A percentile compares a stretch with the other conserved stretches of the same genome.
phyloP scores from a whole-genome alignment of 2,329 filamentous ascomycete species.

The Alternaria gaisen region DNA sequence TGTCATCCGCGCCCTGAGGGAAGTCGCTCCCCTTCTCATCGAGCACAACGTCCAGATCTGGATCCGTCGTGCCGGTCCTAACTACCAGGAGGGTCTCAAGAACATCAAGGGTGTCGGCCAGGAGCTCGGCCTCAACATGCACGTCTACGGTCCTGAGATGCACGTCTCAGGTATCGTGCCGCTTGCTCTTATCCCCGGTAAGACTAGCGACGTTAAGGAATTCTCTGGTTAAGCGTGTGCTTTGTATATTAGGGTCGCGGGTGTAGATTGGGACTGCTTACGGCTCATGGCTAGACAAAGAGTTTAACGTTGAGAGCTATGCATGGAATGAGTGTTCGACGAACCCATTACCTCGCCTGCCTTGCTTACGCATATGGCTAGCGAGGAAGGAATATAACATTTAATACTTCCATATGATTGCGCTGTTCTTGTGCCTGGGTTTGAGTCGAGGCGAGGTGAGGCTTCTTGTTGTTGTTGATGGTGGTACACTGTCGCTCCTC shows the following conservation, averaged over 20 bases:
- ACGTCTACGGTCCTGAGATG: slow-evolving; percentile 83
- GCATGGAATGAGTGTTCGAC: slow-evolving; percentile 29
- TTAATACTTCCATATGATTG: slow-evolving; percentile 16
- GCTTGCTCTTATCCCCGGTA: slow-evolving; percentile 76
- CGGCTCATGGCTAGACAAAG: slow-evolving; percentile 46
- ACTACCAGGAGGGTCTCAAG: slow-evolving; percentile 99
- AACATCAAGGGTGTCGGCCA: slow-evolving; percentile 98
- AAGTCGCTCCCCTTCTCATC: slow-evolving; percentile 82
- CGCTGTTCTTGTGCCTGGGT: neutral
- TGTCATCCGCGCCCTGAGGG: slow-evolving; percentile 94
- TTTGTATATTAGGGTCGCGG: slow-evolving; percentile 42
- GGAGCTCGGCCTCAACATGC: slow-evolving; percentile 95
- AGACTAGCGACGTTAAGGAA: slow-evolving; percentile 68
- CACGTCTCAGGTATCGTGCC: slow-evolving; percentile 96
- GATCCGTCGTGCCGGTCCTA: slow-evolving; percentile 89
- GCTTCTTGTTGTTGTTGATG: neutral
- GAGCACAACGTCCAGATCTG: slow-evolving; percentile 99
- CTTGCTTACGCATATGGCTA: slow-evolving; percentile 15
- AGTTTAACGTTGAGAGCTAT: slow-evolving; percentile 30
- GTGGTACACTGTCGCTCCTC: neutral
- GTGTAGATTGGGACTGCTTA: slow-evolving; percentile 30
- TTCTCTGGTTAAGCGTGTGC: slow-evolving; percentile 60
- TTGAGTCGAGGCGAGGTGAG: neutral
- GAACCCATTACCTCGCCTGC: slow-evolving; percentile 27
- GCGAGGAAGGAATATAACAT: slow-evolving; percentile 19